Evolutionary conservation across 2,329 filamentous ascomycete species (phyloP).

Genomic region (Penicillium sclerotiorum): DNA sequence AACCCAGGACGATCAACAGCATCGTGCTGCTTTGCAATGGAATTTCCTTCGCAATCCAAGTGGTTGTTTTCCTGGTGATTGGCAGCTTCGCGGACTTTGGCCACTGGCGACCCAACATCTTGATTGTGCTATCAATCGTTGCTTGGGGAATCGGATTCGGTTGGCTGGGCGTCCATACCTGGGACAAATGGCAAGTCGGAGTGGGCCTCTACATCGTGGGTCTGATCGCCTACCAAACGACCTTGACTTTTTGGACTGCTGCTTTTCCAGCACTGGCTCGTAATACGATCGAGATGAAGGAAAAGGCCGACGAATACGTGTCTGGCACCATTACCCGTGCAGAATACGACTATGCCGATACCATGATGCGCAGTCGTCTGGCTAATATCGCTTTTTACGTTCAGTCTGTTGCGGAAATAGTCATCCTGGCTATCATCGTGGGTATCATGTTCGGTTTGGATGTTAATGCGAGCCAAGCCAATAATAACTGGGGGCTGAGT

Average conservation of each 20-base stretch:
- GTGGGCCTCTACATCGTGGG: conserved; percentile 68
- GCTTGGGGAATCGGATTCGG: conserved; percentile 67
- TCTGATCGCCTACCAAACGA: conserved; percentile 67
- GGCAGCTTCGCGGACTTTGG: conserved; percentile 64
- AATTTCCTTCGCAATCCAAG: conserved; percentile 68
- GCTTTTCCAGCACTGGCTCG: conserved; percentile 62
- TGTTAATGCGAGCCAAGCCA: conserved; percentile 60
- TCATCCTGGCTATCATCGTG: conserved; percentile 66
- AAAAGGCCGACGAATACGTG: conserved; percentile 53
- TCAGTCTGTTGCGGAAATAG: conserved; percentile 63
- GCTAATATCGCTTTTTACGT: conserved; percentile 67
- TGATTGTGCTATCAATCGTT: conserved; percentile 62
- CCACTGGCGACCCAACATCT: conserved; percentile 63
- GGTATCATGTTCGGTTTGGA: conserved; percentile 64
- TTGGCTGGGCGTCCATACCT: conserved; percentile 66
- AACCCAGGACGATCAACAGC: conserved; percentile 62
- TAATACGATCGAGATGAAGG: conserved; percentile 55
- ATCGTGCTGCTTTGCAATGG: conserved; percentile 69
- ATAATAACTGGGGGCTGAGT: conserved; percentile 68
- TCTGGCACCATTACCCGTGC: conserved; percentile 57
- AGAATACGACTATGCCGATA: conserved; percentile 64
- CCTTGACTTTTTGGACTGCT: conserved; percentile 69
- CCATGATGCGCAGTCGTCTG: conserved; percentile 64
- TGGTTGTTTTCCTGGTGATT: conserved; percentile 53
- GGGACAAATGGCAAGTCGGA: conserved; percentile 62